phyloP scores from a whole-genome alignment of 2,329 filamentous ascomycete species.

The Pestalotiopsis fici region DNA sequence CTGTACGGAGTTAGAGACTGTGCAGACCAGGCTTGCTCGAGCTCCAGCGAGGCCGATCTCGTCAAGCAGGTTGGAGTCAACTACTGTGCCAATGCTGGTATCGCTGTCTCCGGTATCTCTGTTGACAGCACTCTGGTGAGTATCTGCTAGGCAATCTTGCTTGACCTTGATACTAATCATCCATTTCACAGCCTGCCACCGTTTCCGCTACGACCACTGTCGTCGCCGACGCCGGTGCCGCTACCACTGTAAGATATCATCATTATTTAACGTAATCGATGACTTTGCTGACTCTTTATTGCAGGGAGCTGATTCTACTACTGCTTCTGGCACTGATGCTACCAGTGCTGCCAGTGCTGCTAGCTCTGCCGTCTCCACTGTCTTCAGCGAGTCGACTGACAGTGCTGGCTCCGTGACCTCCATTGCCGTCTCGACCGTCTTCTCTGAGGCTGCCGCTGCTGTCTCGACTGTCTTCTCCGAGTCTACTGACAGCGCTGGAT shows the following conservation, averaged over 20 bases:
- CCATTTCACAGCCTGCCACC: slow-evolving; percentile 10
- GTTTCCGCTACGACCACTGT: slow-evolving; percentile 16
- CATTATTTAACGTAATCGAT: too few relatives aligned
- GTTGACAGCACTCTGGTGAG: slow-evolving; percentile 7
- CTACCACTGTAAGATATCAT: too few relatives aligned
- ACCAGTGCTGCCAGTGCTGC: background rate
- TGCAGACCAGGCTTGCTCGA: slow-evolving; percentile 23
- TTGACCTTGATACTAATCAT: background rate
- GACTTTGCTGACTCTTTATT: too few relatives aligned
- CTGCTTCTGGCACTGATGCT: background rate
- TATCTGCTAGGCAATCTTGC: background rate
- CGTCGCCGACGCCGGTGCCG: slow-evolving; percentile 11
- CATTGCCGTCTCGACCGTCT: background rate
- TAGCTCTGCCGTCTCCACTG: slow-evolving; percentile 11
- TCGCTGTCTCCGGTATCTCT: slow-evolving; percentile 3
- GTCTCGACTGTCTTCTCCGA: slow-evolving; percentile 13
- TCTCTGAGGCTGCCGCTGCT: background rate
- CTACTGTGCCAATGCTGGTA: slow-evolving; percentile 20
- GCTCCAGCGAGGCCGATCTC: slow-evolving; percentile 15
- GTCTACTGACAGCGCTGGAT: slow-evolving; percentile 18
- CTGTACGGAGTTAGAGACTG: slow-evolving; percentile 38
- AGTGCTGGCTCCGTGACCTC: background rate
- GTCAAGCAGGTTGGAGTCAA: slow-evolving; percentile 27
- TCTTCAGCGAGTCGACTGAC: slow-evolving; percentile 6
- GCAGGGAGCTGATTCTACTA: background rate